Evolutionary conservation across 2,329 filamentous ascomycete genomes (phyloP).

Genomic region (Lasiodiplodia sp.): DNA sequence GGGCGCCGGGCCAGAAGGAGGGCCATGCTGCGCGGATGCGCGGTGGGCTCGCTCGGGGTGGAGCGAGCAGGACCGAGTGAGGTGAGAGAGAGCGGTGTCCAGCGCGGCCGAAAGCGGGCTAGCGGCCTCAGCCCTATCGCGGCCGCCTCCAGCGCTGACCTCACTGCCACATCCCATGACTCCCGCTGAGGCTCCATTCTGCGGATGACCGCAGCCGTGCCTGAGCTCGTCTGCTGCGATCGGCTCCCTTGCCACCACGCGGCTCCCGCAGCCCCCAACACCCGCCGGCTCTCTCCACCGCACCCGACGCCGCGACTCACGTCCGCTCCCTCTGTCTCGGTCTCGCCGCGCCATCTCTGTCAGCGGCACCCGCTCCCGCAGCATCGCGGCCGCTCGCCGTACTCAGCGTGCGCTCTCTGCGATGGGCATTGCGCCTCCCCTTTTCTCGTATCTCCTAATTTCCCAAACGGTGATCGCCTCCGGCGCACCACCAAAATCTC

Average conservation of each 20-base stretch:
- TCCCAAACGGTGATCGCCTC: constrained; percentile 19
- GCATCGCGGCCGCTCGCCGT: not conserved
- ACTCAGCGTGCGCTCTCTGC: not conserved
- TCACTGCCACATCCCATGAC: constrained; percentile 27
- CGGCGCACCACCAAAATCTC: constrained; percentile 14
- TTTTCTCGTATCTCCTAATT: constrained; percentile 27
- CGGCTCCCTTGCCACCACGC: constrained; percentile 10
- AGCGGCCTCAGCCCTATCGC: constrained; percentile 15
- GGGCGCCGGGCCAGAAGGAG: constrained; percentile 1
- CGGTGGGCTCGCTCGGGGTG: not conserved
- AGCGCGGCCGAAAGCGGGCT: not conserved
- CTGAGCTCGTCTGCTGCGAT: not conserved
- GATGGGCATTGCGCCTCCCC: constrained; percentile 24
- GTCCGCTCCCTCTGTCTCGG: constrained; percentile 4
- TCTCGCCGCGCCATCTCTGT: constrained; percentile 10
- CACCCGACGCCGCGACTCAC: constrained; percentile 1
- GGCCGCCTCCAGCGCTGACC: not conserved
- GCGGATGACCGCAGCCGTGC: not conserved
- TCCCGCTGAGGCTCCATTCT: not conserved
- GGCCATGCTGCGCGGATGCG: constrained; percentile 16
- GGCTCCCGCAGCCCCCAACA: constrained; percentile 18
- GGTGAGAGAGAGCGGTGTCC: constrained; percentile 15
- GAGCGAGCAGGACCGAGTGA: not conserved
- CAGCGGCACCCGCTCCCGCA: constrained; percentile 6
- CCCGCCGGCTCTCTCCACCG: constrained; percentile 2